A percentile compares a stretch with the other conserved stretches of the same genome.
Evolutionary conservation across 345 rosid genomes (phyloP).

Genomic region (Salix purpurea): DNA sequence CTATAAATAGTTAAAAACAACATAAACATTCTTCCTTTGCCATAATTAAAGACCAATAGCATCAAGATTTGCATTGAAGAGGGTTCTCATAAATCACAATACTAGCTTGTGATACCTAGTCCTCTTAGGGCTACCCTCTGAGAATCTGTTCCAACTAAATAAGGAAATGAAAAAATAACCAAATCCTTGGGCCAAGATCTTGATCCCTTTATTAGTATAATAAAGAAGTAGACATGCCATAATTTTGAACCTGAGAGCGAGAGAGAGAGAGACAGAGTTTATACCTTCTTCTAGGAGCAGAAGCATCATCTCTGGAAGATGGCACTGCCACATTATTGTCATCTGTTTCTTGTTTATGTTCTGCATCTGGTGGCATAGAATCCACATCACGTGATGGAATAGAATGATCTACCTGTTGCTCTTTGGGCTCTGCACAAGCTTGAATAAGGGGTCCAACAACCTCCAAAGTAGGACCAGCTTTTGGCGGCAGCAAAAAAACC

Average conservation of each 20-base stretch:
- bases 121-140: not conserved
- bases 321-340: conserved; percentile 27
- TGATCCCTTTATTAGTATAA: not conserved
- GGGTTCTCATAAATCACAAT: not conserved
- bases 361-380: conserved; percentile 15
- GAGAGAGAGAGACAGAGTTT: conserved; percentile 1
- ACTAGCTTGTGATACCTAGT: not conserved
- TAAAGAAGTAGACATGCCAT: not conserved
- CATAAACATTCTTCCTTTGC: not conserved
- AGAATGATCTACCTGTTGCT: conserved; percentile 25
- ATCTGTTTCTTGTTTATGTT: conserved; percentile 22
- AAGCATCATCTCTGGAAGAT: conserved; percentile 36
- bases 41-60: not conserved
- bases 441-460: conserved; percentile 56
- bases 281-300: conserved; percentile 63
- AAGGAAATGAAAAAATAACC: not conserved
- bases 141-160: not conserved
- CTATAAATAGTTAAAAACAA: not conserved
- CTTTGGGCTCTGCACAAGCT: conserved; percentile 31
- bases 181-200: not conserved
- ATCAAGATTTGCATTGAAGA: not conserved
- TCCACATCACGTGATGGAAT: conserved; percentile 24
- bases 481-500: conserved; percentile 56
- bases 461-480: conserved; percentile 49
- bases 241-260: not conserved